phyloP scores from a whole-genome alignment of 2,329 filamentous ascomycete species.

The Dothistroma septosporum region DNA sequence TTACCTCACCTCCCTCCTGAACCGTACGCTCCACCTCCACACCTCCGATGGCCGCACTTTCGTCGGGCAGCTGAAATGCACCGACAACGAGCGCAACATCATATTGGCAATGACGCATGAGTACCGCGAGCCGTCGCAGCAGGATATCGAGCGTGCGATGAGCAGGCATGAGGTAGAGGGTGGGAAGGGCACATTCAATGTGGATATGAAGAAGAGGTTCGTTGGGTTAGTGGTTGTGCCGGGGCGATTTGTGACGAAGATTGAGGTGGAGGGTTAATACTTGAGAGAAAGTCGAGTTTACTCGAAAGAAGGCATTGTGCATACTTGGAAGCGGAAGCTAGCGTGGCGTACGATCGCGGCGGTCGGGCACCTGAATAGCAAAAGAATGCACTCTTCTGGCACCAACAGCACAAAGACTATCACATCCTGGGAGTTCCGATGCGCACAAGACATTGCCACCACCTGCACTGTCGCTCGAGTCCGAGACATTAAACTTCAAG shows the following conservation, averaged over 20 bases:
- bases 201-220: slow-evolving; percentile 79
- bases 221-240: slow-evolving; percentile 88
- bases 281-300: slow-evolving; percentile 13
- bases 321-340: neutral
- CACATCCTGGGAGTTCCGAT: neutral
- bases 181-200: slow-evolving; percentile 43
- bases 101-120: slow-evolving; percentile 84
- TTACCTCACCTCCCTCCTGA: slow-evolving; percentile 34
- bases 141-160: slow-evolving; percentile 40
- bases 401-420: neutral
- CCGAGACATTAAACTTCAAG: neutral
- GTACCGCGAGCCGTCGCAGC: slow-evolving; percentile 66
- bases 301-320: neutral
- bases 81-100: slow-evolving; percentile 78
- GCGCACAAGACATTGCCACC: neutral
- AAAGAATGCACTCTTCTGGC: neutral
- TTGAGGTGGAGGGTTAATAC: slow-evolving; percentile 71
- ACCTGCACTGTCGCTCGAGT: neutral
- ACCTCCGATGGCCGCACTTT: slow-evolving; percentile 84
- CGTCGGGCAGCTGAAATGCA: slow-evolving; percentile 88
- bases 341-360: too few relatives aligned
- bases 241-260: slow-evolving; percentile 76
- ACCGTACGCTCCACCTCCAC: slow-evolving; percentile 70
- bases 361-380: neutral
- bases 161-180: slow-evolving; percentile 32